Evolutionary conservation across 345 rosid genomes (phyloP), one percentile per base, ranked within the genome.

Genomic region (Nasturtium officinale): DNA sequence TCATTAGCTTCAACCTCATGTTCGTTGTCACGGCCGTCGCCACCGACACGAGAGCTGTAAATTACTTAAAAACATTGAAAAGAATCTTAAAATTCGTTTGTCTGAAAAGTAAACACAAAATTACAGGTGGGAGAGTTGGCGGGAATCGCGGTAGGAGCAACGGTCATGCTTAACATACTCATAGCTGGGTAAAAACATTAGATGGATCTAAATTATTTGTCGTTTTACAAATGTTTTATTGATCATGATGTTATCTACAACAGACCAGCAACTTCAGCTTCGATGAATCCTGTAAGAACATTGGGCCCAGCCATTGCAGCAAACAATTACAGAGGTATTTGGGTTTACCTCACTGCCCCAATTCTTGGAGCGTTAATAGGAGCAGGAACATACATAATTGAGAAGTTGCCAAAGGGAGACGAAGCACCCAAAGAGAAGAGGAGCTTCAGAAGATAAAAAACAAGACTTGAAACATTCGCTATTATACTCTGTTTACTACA

Each of bases 31-130:
- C 96, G 32, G 96, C 95, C 46, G 91, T 90, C 2, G 90, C 98
- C 82, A 92, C 98, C 78, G 95, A 92, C 91, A 92, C 91, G 0
- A 83, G 91, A 87, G 96, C 98, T 72, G 95, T 92, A 83, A 69
- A 52, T 29, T 10, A 32, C 11, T 16, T 5, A 2, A 6, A 51
- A 55, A 47, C 21, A 40, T 9, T 7, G 17, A 26, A 10, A 15
- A 23, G 1, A 30, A 11, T 50, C 4, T 60, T 16, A 10, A 25
- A 32, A 6, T 51, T 28, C 33, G 26, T 11, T 37, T 9, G 46
- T 62, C 70, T 54, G 67, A 75, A 50, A 74, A 26, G 17, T 6
- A 35, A n/a, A 17, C 1, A 47, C n/a, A 21, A 59, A 5, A 9
- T 66, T 17, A 81, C 87, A 92, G 96, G 96, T 89, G 32, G 96